A percentile compares a stretch with the other conserved stretches of the same genome.
Conservation (phyloP, 306 rosid species). For the Trifolium fragiferum region DNA sequence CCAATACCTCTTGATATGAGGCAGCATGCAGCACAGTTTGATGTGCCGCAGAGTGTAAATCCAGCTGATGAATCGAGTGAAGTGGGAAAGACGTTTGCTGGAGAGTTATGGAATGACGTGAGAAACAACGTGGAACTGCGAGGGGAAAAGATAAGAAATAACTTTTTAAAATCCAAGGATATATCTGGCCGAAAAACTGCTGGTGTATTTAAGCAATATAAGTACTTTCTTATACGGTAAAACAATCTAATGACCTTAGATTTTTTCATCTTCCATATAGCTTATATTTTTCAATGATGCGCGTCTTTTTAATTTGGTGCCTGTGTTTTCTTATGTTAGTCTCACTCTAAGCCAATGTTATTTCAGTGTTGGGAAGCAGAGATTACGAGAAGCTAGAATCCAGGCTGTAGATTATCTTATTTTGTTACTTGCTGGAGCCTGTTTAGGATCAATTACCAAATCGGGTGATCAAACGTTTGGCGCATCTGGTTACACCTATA, state of each 20-base stretch:
- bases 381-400: slow-evolving; percentile 82
- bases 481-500: slow-evolving; percentile 72
- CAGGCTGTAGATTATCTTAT: slow-evolving; percentile 90
- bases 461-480: slow-evolving; percentile 75
- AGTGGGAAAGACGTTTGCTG: slow-evolving; percentile 68
- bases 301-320: slow-evolving; percentile 9
- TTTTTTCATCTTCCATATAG: slow-evolving; percentile 22
- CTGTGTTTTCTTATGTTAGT: slow-evolving; percentile 25
- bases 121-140: slow-evolving; percentile 63
- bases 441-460: slow-evolving; percentile 84
- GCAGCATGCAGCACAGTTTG: slow-evolving; percentile 48
- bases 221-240: slow-evolving; percentile 88
- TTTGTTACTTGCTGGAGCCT: slow-evolving; percentile 93
- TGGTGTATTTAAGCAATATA: slow-evolving; percentile 73
- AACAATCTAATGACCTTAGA: slow-evolving; percentile 22
- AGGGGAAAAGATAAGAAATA: slow-evolving; percentile 67
- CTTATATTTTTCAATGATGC: slow-evolving; percentile 5
- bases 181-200: slow-evolving; percentile 79
- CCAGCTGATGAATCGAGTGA: slow-evolving; percentile 42
- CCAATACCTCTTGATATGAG: slow-evolving; percentile 80
- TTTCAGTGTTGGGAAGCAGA: slow-evolving; percentile 84
- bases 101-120: slow-evolving; percentile 91
- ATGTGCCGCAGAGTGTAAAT: slow-evolving; percentile 44
- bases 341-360: slow-evolving; percentile 35
- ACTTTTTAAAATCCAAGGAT: slow-evolving; percentile 76